Evolutionary conservation across 2,329 filamentous ascomycete species (phyloP), one percentile per base, ranked within the genome.

Genomic region (Didymella sp.): DNA sequence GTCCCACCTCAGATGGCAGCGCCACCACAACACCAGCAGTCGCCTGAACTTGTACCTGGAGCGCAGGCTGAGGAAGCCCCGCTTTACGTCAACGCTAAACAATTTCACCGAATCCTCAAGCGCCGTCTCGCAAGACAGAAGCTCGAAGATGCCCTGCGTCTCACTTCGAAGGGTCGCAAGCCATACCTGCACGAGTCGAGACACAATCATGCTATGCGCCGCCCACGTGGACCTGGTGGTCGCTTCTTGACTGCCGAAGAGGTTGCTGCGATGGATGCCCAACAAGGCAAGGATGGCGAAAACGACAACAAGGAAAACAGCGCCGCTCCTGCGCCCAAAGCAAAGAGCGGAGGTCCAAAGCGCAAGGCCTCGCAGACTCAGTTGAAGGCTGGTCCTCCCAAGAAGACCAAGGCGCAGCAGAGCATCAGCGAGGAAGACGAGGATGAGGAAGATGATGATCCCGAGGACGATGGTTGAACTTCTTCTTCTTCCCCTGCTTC

Each of bases 141-240:
- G 74, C 82, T 99, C 15, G 95, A 99, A 76, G 95, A 99, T 76
- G 91, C 93, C 51, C 79, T 99, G 40, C 87, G 95, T 38, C 80
- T 98, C 56, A 98, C 95, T 0, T 96, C 90, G 9, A 99, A 99
- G 79, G 94, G 94, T 24, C 87, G 95, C 31, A 98, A 97, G 79
- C 95, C 95, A 3, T 99, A 99, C 71, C 84, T 99, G 28, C 95
- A 99, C 78, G 95, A 99, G 75, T 98, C 94, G 24, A 86, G 95
- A 71, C 95, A 99, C 77, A 98, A 98, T 73, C 95, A 99, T 77
- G 95, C 95, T 9, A 99, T 99, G 95, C 88, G 95, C 56, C 84
- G 95, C 69, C 95, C 95, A 25, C 87, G 95, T 73, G 95, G 95
- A 15, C 95, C 95, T 0, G 95, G 95, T 50, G 95, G 95, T 21